Evolutionary conservation across 306 rosid genomes (phyloP).

Genomic region (Crotalaria pallida): DNA sequence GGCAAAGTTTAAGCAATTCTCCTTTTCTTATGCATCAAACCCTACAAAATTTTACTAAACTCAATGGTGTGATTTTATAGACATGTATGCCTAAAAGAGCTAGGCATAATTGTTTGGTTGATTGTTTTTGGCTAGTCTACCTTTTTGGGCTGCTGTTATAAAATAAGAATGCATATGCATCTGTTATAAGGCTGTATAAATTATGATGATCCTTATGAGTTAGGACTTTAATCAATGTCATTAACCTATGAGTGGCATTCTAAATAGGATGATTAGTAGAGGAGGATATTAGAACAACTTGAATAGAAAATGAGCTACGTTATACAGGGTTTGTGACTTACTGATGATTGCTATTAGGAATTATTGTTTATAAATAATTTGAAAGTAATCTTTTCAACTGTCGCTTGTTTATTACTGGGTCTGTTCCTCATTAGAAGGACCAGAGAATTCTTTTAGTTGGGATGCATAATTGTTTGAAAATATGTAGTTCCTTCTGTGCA

Average conservation of each 20-base stretch:
- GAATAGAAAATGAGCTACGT: neutral
- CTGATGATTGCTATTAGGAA: neutral
- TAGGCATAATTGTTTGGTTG: neutral
- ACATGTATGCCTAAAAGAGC: neutral
- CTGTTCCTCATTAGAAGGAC: neutral
- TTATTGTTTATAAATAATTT: neutral
- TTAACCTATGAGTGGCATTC: neutral
- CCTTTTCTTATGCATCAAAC: neutral
- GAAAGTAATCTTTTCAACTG: neutral
- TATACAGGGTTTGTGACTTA: neutral
- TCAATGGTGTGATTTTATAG: conserved; percentile 1
- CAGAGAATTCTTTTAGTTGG: neutral
- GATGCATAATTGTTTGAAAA: neutral
- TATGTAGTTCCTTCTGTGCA: neutral
- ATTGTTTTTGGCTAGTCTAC: neutral
- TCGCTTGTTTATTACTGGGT: neutral
- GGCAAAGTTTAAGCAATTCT: neutral
- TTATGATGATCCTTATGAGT: neutral
- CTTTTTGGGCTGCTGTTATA: neutral
- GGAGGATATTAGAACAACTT: neutral
- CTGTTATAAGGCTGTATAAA: neutral
- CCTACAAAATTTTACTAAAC: neutral
- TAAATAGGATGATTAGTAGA: neutral
- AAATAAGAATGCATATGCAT: neutral
- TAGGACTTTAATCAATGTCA: neutral